These are phyloP conservation scores for Gnaphalium uliginosum DNA, from an alignment of 129 eudicot genomes.

Conservation along the genomic window DNA sequence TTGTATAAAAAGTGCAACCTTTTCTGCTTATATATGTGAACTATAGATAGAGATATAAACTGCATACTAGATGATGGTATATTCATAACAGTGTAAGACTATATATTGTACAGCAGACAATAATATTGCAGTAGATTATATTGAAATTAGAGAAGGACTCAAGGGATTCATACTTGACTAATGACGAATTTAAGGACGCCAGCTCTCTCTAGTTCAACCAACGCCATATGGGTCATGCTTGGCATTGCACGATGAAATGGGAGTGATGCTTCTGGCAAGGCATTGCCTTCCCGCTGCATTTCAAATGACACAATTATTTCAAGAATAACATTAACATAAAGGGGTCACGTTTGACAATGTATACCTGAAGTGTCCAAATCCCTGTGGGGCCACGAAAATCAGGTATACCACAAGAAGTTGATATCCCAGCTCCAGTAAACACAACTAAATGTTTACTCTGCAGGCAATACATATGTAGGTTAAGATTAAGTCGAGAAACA, in stretches of 20 bases:
- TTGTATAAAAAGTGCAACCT: constrained; percentile 2
- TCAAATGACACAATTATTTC: not conserved
- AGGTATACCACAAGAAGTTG: constrained; percentile 99
- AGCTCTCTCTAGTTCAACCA: constrained; percentile 91
- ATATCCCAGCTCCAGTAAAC: constrained; percentile 99
- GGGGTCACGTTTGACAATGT: not conserved
- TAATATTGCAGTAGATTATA: not conserved
- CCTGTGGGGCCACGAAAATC: constrained; percentile 99
- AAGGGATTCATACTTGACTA: constrained; percentile 60
- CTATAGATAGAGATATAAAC: constrained; percentile 3
- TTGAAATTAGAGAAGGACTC: not conserved
- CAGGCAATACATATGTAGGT: constrained; percentile 9
- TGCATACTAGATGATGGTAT: constrained; percentile 15
- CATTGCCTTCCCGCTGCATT: constrained; percentile 86
- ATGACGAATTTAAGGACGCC: constrained; percentile 86
- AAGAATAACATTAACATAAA: constrained; percentile 14
- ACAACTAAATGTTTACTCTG: constrained; percentile 92
- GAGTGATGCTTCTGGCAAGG: constrained; percentile 88
- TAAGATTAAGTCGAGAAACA: constrained; percentile 21
- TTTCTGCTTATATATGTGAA: not conserved
- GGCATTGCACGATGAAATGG: constrained; percentile 98
- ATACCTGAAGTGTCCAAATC: constrained; percentile 98
- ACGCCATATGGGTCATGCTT: constrained; percentile 93
- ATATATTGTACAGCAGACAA: not conserved
- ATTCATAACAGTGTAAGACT: constrained; percentile 13